These are phyloP conservation scores for Tremellales sp. DNA, from an alignment of 1,284 basidiomycete genomes.

Conservation along the genomic window DNA sequence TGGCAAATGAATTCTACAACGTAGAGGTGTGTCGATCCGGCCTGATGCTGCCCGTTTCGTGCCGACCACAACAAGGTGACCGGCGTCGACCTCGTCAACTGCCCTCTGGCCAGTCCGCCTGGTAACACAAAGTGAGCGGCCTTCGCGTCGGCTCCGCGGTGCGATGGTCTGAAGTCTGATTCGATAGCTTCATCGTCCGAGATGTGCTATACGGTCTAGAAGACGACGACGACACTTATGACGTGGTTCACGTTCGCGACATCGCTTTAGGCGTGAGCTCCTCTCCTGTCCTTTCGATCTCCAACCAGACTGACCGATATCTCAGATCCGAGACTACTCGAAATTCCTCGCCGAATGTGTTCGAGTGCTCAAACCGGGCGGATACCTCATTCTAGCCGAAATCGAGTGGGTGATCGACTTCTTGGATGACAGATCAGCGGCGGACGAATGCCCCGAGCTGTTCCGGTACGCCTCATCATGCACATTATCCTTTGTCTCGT, in stretches of 20 bases:
- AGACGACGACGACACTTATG: slow-evolving; percentile 1
- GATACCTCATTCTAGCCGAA: slow-evolving; percentile 1
- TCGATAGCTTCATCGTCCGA: slow-evolving; percentile 4
- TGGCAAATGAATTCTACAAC: neutral
- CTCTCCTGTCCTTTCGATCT: neutral
- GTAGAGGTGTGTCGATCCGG: neutral
- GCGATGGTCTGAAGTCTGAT: neutral
- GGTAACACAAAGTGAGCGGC: no score
- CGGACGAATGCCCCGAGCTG: neutral
- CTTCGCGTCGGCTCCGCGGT: neutral
- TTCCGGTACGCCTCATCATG: neutral
- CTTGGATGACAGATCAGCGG: neutral
- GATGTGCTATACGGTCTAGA: neutral
- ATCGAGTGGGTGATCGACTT: slow-evolving; percentile 1
- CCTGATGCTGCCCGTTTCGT: neutral
- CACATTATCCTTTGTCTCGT: no score
- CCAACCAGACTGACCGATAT: neutral
- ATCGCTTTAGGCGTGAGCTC: slow-evolving; percentile 3
- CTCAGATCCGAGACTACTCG: slow-evolving; percentile 6
- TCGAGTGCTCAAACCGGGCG: slow-evolving; percentile 1
- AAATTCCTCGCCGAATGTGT: neutral
- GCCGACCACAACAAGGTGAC: neutral
- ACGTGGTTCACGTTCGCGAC: slow-evolving; percentile 6
- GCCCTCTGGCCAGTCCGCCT: neutral
- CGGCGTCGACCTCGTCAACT: neutral